Percentiles rank a stretch among this genome's conserved stretches.
phyloP scores from a whole-genome alignment of 2,329 filamentous ascomycete species.

The Diaporthe humulicola region DNA sequence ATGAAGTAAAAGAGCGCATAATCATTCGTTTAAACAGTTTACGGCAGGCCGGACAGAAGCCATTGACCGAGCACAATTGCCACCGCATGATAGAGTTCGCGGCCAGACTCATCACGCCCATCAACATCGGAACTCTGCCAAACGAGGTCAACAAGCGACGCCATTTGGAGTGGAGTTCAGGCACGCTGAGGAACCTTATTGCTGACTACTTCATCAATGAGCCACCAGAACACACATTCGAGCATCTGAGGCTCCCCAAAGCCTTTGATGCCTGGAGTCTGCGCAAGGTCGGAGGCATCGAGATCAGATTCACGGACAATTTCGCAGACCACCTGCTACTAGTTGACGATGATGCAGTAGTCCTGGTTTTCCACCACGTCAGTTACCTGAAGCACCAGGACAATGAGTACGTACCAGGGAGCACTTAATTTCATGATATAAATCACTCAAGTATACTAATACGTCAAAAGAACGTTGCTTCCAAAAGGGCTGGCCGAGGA shows the following conservation, averaged over 20 bases:
- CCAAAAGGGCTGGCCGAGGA: neutral
- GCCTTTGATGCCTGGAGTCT: conserved; percentile 44
- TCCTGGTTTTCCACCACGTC: conserved; percentile 56
- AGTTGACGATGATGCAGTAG: conserved; percentile 51
- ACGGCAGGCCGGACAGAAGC: neutral
- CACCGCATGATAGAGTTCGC: neutral
- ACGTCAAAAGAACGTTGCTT: neutral
- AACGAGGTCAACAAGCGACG: conserved; percentile 1
- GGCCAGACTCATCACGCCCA: neutral
- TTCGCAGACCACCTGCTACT: conserved; percentile 56
- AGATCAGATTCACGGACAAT: conserved; percentile 53
- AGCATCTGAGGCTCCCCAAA: conserved; percentile 40
- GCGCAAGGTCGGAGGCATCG: conserved; percentile 51
- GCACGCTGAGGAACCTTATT: neutral
- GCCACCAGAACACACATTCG: neutral
- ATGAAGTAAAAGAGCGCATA: neutral
- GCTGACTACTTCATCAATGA: neutral
- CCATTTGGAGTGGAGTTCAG: neutral
- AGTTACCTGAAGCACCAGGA: conserved; percentile 51
- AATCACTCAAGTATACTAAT: neutral
- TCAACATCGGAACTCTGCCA: neutral
- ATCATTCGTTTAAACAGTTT: neutral
- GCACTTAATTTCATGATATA: no score
- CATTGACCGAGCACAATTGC: neutral
- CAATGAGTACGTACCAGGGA: conserved; percentile 32